These are phyloP conservation scores for Aspergillus wentii DNA, from an alignment of 495 filamentous ascomycete genomes.

Conservation along the genomic window DNA sequence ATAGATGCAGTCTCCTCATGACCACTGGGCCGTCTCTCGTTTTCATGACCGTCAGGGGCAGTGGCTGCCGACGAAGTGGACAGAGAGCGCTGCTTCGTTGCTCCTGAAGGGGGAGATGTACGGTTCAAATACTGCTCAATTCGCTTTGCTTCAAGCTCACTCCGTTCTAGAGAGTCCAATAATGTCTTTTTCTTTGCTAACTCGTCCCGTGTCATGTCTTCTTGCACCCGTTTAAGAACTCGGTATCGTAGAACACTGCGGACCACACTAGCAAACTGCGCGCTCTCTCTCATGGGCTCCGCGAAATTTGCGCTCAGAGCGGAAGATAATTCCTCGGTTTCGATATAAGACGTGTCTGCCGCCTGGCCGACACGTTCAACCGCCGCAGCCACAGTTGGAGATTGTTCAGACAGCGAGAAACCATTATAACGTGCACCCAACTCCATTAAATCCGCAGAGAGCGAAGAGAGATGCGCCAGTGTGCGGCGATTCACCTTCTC, in stretches of 20 bases:
- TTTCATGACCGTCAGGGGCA: conserved; percentile 42
- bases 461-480: conserved; percentile 70
- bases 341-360: conserved; percentile 92
- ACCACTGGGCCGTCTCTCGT: conserved; percentile 29
- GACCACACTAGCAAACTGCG: conserved; percentile 94
- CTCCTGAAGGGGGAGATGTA: conserved; percentile 40
- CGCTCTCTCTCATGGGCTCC: conserved; percentile 94
- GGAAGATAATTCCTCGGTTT: conserved; percentile 83
- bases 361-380: conserved; percentile 95
- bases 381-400: conserved; percentile 79
- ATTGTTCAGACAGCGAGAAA: conserved; percentile 92
- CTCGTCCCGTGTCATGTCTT: conserved; percentile 95
- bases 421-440: conserved; percentile 91
- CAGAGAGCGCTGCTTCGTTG: conserved; percentile 52
- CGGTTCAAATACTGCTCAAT: conserved; percentile 87
- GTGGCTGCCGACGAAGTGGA: conserved; percentile 50
- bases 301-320: conserved; percentile 85
- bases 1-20: conserved; percentile 72
- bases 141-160: conserved; percentile 84
- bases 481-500: conserved; percentile 94
- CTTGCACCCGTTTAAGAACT: conserved; percentile 87
- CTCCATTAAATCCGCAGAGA: conserved; percentile 86
- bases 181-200: conserved; percentile 73
- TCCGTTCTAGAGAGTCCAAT: conserved; percentile 78
- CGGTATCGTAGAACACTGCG: conserved; percentile 81